Base-by-base conservation (phyloP, 2,329 filamentous ascomycete genomes). In the Zarea fungicola region DNA sequence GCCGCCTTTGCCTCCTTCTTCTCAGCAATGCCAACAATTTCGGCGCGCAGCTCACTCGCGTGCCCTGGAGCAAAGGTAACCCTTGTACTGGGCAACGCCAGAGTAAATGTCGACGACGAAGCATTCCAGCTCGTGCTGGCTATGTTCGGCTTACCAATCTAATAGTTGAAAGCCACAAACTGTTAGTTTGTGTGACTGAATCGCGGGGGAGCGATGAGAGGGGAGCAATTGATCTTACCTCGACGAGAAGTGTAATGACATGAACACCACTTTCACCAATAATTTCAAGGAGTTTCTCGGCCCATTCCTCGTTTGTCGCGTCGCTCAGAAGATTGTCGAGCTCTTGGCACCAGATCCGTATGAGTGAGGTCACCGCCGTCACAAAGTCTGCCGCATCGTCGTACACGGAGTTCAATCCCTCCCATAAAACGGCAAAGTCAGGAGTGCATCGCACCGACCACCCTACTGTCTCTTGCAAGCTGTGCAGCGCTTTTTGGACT, bases 361-460 rank as follows among this genome's bases (percentile, higher is more conserved):
- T 57, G 29, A 61, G 60, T 4, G 58, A 60, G n/a, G 68, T 58
- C 13, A 74, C 56, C 18, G 58, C 58, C 19, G 62, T 53, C 9
- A 72, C 65, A 11, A 77, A 63, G 3, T 43, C 36, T 26, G 63
- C 60, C 47, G 67, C 69, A 52, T 77, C 72, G 1, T 64, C 53
- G 55, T 72, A 75, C 39, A 60, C 56, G 3, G 44, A 47, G 25
- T 66, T 65, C 2, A 74, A 60, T 13, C 65, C 65, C 11, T 62
- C 59, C 40, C 70, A 55, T 13, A 76, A 60, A 39, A 71, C 65
- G 6, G 58, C 56, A 71, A 73, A 76, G 56, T 75, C 68, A 1
- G 71, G 71, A 6, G 70, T 62, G 31, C 69, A 58, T 19, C 55
- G 54, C 16, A 74, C 59, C 0, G 65, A 51, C 25, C 70, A 65